phyloP scores from a whole-genome alignment of 345 rosid species.

The Syzygium aromaticum region DNA sequence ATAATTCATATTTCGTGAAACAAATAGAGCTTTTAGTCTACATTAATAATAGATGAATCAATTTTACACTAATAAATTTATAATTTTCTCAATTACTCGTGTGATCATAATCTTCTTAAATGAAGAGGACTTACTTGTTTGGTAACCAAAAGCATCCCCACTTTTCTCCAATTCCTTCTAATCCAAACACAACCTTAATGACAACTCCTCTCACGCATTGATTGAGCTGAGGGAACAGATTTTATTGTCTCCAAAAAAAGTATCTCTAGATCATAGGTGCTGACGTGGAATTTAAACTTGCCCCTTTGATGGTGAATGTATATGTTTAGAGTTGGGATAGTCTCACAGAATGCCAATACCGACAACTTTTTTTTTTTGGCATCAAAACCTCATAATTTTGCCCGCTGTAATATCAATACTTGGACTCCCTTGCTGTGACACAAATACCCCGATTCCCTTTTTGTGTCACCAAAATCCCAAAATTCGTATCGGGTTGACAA shows the following conservation, averaged over 20 bases:
- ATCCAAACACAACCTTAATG: no score
- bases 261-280: neutral
- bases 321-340: no score
- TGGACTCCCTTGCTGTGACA: no score
- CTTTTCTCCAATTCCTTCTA: no score
- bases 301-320: neutral
- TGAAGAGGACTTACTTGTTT: neutral
- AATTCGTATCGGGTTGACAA: no score
- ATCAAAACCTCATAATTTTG: no score
- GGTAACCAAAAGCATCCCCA: no score
- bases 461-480: neutral
- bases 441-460: rapidly evolving
- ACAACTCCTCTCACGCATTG: neutral
- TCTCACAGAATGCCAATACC: neutral
- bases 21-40: neutral
- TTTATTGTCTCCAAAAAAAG: neutral
- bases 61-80: neutral
- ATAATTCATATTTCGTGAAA: neutral
- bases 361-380: neutral
- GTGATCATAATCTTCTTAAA: neutral
- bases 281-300: neutral
- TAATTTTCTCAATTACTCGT: neutral
- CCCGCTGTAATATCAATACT: no score
- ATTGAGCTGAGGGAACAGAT: neutral
- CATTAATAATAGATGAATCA: neutral